These are phyloP conservation scores for Ophiosphaerella narmari DNA, from an alignment of 2,329 filamentous ascomycete species.

Conservation along the genomic window DNA sequence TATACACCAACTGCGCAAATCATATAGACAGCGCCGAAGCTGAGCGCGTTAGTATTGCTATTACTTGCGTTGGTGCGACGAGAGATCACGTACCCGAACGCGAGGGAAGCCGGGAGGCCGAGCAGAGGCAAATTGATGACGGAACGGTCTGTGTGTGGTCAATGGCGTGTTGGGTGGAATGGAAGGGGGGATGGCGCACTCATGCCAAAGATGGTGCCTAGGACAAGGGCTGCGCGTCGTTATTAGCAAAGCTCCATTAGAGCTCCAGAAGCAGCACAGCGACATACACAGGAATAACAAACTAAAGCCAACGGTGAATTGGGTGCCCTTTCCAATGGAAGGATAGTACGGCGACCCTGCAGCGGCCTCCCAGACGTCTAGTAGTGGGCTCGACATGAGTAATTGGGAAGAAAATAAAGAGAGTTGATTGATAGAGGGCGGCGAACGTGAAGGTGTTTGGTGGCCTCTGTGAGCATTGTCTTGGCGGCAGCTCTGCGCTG, in stretches of 20 bases:
- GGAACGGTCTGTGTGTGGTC: constrained; percentile 80
- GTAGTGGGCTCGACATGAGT: constrained; percentile 58
- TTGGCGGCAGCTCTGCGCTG: constrained; percentile 7
- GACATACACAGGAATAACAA: constrained; percentile 69
- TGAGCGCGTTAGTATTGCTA: constrained; percentile 48
- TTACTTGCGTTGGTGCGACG: too few species aligned
- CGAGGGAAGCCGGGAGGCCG: constrained; percentile 83
- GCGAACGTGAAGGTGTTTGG: constrained; percentile 23
- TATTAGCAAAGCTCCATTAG: constrained; percentile 30
- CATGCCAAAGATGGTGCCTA: constrained; percentile 81
- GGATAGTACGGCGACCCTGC: constrained; percentile 84
- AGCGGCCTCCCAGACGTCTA: constrained; percentile 92
- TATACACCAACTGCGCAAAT: constrained; percentile 99
- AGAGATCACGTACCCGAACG: constrained; percentile 74
- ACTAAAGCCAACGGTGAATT: constrained; percentile 79
- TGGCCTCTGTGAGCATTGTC: constrained; percentile 30
- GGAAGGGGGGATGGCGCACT: constrained; percentile 62
- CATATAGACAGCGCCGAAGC: constrained; percentile 95
- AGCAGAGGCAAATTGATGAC: constrained; percentile 75
- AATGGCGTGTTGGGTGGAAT: not conserved
- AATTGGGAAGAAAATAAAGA: constrained; percentile 14
- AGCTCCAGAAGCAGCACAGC: constrained; percentile 5
- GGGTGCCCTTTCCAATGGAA: constrained; percentile 76
- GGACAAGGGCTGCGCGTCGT: constrained; percentile 58
- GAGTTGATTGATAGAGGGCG: constrained; percentile 1